phyloP scores from a whole-genome alignment of 2,329 filamentous ascomycete genomes.

The Aureobasidium uvarum region DNA sequence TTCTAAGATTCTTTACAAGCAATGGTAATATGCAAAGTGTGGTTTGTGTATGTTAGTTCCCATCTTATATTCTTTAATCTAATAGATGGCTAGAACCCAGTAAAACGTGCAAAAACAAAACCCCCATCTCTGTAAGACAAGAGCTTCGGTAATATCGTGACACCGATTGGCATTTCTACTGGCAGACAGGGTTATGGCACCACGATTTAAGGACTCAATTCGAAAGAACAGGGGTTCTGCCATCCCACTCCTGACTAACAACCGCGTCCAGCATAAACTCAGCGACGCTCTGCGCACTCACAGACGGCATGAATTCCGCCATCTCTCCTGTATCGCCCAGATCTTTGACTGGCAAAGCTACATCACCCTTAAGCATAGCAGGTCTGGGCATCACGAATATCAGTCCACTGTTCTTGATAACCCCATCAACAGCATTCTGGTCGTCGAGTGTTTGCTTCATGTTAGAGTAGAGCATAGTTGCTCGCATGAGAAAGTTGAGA shows the following conservation, averaged over 20 bases:
- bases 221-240: slow-evolving; percentile 49
- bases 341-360: slow-evolving; percentile 40
- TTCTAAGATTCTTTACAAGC: too few species aligned
- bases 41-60: too few species aligned
- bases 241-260: slow-evolving; percentile 46
- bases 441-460: slow-evolving; percentile 50
- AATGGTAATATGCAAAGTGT: too few species aligned
- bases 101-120: too few species aligned
- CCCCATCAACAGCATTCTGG: slow-evolving; percentile 48
- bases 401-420: slow-evolving; percentile 41
- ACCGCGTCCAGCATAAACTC: slow-evolving; percentile 48
- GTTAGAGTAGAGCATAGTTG: slow-evolving; percentile 48
- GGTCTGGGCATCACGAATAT: slow-evolving; percentile 48
- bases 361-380: slow-evolving; percentile 44
- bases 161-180: too few species aligned
- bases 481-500: slow-evolving; percentile 45
- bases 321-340: slow-evolving; percentile 47
- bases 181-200: too few species aligned
- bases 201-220: too few species aligned
- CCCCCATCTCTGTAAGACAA: too few species aligned
- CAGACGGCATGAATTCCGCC: slow-evolving; percentile 42
- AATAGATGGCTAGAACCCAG: too few species aligned
- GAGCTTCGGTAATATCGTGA: too few species aligned
- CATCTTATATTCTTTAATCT: too few species aligned
- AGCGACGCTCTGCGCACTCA: slow-evolving; percentile 45